Evolutionary conservation across 2,329 filamentous ascomycete genomes (phyloP), one percentile per base, ranked within the genome.

Genomic region (Beauveria asiatica): DNA sequence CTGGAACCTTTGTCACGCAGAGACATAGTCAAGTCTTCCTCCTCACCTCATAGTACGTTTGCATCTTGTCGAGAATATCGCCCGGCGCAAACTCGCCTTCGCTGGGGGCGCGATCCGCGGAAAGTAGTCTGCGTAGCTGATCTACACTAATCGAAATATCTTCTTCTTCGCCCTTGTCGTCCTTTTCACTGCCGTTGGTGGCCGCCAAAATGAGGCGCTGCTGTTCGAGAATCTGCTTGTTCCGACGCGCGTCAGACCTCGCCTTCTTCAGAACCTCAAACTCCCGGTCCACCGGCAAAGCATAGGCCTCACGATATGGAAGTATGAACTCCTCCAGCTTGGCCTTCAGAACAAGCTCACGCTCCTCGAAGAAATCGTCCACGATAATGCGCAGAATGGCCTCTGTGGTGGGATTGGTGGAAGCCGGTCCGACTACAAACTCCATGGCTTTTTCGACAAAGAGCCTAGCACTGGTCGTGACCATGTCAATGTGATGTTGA

Each of bases 1-100:
- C 30, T 33, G 30, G 1, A 2, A 33, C 4, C 11, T 13, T 13
- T 5, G 30, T 0, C 30, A 5, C 30, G 30, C 30, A 5, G 30
- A 33, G 30, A 33, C 13, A 33, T 13, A 33, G 5, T 0, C 4
- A 33, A 33, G 11, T 16, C 13, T 23, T 45, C 42, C 16, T 2
- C 23, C 39, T 27, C 65, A 76, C 74, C 64, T 74, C 66, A 61
- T 75, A 76, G 59, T 75, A 76, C 0, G 68, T 70, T 58, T 74
- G 65, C 63, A 74, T 73, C 54, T 73, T 72, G 54, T 78, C 71
- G 39, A 78, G 70, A 3, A 75, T 66, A 1, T 70, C 70, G 1
- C 70, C 68, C 0, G 69, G 70, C 1, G 68, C 71, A 50, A 73
- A 74, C 17, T 65, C 67, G 58, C 42, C 64, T 8, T 63, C 66